Conservation (phyloP, 192 early-diverging fungal species). For the Coemansia guatemalensis region DNA sequence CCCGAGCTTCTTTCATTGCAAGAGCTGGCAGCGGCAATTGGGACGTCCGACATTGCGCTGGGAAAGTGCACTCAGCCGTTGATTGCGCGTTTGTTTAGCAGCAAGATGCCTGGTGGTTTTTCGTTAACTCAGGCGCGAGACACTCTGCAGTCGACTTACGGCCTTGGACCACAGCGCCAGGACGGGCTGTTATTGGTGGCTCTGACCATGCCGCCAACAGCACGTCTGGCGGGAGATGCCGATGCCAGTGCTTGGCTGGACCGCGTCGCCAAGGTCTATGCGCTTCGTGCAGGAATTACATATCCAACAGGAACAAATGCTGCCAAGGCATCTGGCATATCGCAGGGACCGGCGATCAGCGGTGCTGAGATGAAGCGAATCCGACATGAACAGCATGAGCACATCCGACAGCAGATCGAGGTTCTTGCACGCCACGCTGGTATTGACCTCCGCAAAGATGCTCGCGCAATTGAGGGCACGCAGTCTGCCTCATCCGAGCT, state of each 20-base stretch:
- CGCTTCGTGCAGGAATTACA: constrained; percentile 68
- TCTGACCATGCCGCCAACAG: constrained; percentile 75
- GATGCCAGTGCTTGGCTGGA: constrained; percentile 88
- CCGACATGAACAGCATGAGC: constrained; percentile 66
- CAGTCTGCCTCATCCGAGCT: constrained; percentile 57
- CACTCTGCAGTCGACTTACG: constrained; percentile 66
- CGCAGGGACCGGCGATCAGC: constrained; percentile 68
- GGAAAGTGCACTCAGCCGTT: constrained; percentile 89
- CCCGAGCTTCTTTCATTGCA: constrained; percentile 81
- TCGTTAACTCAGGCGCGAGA: constrained; percentile 70
- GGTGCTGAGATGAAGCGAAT: constrained; percentile 81
- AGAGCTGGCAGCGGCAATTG: constrained; percentile 74
- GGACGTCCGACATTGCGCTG: constrained; percentile 69
- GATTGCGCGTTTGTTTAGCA: constrained; percentile 78
- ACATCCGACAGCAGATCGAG: constrained; percentile 81
- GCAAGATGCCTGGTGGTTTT: constrained; percentile 94
- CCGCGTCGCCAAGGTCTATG: constrained; percentile 68
- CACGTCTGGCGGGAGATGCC: constrained; percentile 71
- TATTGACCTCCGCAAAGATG: constrained; percentile 68
- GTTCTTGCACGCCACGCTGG: constrained; percentile 77
- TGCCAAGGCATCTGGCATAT: constrained; percentile 55
- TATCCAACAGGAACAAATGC: constrained; percentile 55
- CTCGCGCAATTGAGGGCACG: constrained; percentile 65
- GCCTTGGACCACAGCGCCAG: constrained; percentile 72
- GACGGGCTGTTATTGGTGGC: constrained; percentile 75